Conservation (phyloP, 305 asterid species). For the Lippia alba region DNA sequence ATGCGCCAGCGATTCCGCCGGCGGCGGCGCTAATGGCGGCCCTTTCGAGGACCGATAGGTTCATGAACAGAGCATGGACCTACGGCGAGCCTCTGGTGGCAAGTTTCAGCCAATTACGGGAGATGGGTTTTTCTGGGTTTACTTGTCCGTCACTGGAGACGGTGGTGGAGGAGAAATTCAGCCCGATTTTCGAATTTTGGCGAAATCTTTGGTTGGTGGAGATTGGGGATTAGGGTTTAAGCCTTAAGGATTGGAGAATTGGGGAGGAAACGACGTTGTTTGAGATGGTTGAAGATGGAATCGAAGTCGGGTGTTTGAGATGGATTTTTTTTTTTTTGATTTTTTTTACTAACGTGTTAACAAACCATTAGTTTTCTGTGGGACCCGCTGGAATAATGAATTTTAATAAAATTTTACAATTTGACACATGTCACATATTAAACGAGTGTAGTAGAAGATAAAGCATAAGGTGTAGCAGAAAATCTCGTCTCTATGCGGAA, state of each 20-base stretch:
- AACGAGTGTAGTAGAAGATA: too few species aligned
- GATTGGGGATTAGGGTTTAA: conserved; percentile 37
- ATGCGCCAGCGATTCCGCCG: conserved; percentile 96
- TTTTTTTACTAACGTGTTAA: too few species aligned
- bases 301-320: conserved; percentile 63
- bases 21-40: conserved; percentile 81
- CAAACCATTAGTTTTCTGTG: too few species aligned
- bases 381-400: too few species aligned
- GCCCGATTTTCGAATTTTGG: conserved; percentile 31
- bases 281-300: conserved; percentile 72
- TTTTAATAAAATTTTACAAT: too few species aligned
- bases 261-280: conserved; percentile 60
- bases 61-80: conserved; percentile 69
- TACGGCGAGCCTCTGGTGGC: conserved; percentile 64
- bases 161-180: conserved; percentile 67
- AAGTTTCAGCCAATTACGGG: conserved; percentile 61
- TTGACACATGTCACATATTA: too few species aligned
- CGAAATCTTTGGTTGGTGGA: conserved; percentile 27
- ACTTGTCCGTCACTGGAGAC: conserved; percentile 48
- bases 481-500: too few species aligned
- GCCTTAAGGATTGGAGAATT: conserved; percentile 15
- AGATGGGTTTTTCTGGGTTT: conserved; percentile 41
- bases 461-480: too few species aligned
- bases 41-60: conserved; percentile 78
- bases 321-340: too few species aligned